Evolutionary conservation across 805 yeast genomes (phyloP), one percentile per base, ranked within the genome.

Genomic region (Candida michaelii): DNA sequence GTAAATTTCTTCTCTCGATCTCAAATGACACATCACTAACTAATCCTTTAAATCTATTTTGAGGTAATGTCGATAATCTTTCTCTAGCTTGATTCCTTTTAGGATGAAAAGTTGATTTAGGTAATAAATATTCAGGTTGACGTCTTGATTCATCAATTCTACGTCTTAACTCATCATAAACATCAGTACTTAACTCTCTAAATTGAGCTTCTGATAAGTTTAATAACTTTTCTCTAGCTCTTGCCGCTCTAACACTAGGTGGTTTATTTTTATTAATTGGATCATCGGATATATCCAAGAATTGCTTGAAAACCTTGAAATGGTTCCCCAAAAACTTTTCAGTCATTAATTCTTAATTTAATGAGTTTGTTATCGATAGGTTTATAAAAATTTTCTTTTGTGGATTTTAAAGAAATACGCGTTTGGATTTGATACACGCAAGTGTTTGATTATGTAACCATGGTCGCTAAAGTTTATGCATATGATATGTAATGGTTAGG

Each of bases 61-160:
- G 81, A 1, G 96, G 93, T 45, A 93, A 76, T 37, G 86, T 80
- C 4, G 97, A 84, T 52, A 93, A 74, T 65, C 90, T 91, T 62
- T 87, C 87, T 54, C 99, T 77, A 1, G 99, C 98, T 62, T 89
- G 95, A 59, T 93, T 95, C 57, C 99, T 78, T 59, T 89, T 90
- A 32, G 95, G 90, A 62, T 93, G 99, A 65, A 88, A 89, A 14
- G 76, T 73, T 5, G 77, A 71, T 53, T 80, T 79, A 5, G 96
- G 90, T 30, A 81, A 71, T 40, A 91, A 71, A 54, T 76, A 80
- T 42, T 78, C 80, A 1, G 85, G 82, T 50, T 77, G 79, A 23
- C 76, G 71, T 39, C 76, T 68, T 29, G 76, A 71, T 51, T 82
- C 83, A 50, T 71, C 78, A 31, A 77, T 75, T 49, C 99, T 76